Evolutionary conservation across 352 stramenopile genomes (phyloP), one percentile per base, ranked within the genome.

Genomic region (Aphanomyces cochlioides): DNA sequence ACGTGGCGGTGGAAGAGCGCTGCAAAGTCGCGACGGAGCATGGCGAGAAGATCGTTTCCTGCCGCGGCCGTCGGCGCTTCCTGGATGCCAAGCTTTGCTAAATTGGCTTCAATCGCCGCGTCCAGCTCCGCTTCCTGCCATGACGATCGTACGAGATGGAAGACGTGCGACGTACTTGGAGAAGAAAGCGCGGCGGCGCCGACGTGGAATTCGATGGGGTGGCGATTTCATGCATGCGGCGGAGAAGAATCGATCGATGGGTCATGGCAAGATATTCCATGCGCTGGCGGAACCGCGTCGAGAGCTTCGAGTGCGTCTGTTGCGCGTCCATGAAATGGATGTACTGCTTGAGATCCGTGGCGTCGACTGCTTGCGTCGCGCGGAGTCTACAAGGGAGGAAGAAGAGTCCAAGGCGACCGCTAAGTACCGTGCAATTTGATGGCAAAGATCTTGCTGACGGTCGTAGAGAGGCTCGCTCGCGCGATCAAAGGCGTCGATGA

Each of bases 11-110:
- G 21, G 15, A 70, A 70, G 19, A 56, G 64, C 19, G 47, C 48
- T 0, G 43, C n/a, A 61, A 70, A 70, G 38, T 61, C 43, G 5
- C 53, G 64, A n/a, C 64, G 64, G 21, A 70, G n/a, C n/a, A 37
- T 17, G 4, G 43, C 21, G 21, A 64, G 21, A 1, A 61, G 19
- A 36, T 70, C 64, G 17, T 50, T n/a, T 28, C 28, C 28, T 2
- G 28, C 28, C 0, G 28, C 43, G 17, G 47, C 28, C 4, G 21
- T 47, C 21, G 63, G 40, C 2, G 36, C 43, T 8, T 69, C 21
- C 4, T 70, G 40, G 40, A 47, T 41, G 54, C 64, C 64, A 17
- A 70, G 64, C 36, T 61, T 70, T 13, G 45, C n/a, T 17, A 61
- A 43, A 47, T 47, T 41, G 15, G 13, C 15, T 7, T 4, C 21